Base-by-base conservation (phyloP, 495 filamentous ascomycete species). In the Clohesyomyces aquaticus region DNA sequence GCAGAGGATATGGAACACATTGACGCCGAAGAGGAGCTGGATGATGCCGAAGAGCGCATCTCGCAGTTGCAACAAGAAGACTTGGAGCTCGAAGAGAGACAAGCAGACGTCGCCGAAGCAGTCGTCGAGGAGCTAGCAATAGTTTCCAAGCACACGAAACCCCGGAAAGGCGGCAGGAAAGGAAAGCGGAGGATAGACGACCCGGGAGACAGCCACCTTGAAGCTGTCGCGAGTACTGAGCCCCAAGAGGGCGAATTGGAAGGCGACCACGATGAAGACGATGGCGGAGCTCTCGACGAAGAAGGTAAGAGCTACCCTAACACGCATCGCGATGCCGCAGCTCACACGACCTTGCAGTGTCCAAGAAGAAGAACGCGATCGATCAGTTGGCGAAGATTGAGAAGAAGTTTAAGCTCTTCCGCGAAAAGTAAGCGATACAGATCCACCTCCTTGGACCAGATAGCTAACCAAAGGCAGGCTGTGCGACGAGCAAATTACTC, bases 401-500 rank as follows among this genome's bases (percentile, higher is more conserved):
- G 73, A 85, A 84, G 71, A 86, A 91, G 65, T 98, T 96, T 75
- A 85, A 87, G 61, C 84, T 85, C 23, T 87, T 96, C 67, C 83
- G 91, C 68, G 91, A 96, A 68, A 91, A 89, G 93, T 96, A 76
- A 77, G 87, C 65, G 32, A 25, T 27, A 41, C 16, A 3, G 9
- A 12, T 26, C 19, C 28, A 8, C 45, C 25, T 38, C n/a, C 18
- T 10, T 54, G 18, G 21, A 41, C 26, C 1, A 18, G 26, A 27
- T 16, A 35, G 21, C 55, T 62, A 55, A 69, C 32, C 23, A 46
- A 11, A 23, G 47, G 38, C 67, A 97, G 91, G 61, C 84, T 96
- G 26, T 93, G 89, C 73, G 88, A 95, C 65, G 93, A 97, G 71
- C 85, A 89, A 63, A 81, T 98, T 41, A 87, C 87, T 11, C 84